phyloP scores from a whole-genome alignment of 495 filamentous ascomycete species.

The Thermochaetoides thermophila region DNA sequence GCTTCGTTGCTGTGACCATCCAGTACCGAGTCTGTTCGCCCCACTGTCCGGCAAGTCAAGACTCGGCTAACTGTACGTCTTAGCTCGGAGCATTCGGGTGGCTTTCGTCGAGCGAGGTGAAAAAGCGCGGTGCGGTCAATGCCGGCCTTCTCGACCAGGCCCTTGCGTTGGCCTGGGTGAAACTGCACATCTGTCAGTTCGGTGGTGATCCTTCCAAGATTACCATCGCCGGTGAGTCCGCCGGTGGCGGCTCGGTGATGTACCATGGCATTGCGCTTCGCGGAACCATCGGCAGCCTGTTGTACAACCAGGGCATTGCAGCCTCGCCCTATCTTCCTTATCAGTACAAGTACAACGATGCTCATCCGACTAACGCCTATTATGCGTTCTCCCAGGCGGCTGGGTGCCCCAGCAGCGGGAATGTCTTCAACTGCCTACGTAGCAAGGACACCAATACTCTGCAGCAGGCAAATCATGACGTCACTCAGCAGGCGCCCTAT shows the following conservation, averaged over 20 bases:
- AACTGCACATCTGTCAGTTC: constrained; percentile 50
- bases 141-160: constrained; percentile 40
- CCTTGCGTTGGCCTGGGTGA: constrained; percentile 58
- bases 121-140: constrained; percentile 14
- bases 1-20: constrained; percentile 30
- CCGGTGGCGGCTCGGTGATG: constrained; percentile 41
- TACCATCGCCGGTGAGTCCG: constrained; percentile 58
- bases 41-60: not conserved
- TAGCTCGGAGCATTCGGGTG: constrained; percentile 19
- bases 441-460: constrained; percentile 32
- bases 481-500: constrained; percentile 27
- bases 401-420: constrained; percentile 30
- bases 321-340: constrained; percentile 17
- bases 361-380: constrained; percentile 32
- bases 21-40: constrained; percentile 25
- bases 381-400: constrained; percentile 36
- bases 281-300: constrained; percentile 12
- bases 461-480: constrained; percentile 36
- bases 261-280: constrained; percentile 15
- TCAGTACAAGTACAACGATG: constrained; percentile 29
- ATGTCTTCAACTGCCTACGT: constrained; percentile 40
- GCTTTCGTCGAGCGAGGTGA: constrained; percentile 14
- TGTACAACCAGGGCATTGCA: constrained; percentile 16
- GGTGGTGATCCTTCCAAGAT: constrained; percentile 52
- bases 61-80: constrained; percentile 4